phyloP scores from a whole-genome alignment of 164 flowering plant genomes.

The Vitis vinifera region DNA sequence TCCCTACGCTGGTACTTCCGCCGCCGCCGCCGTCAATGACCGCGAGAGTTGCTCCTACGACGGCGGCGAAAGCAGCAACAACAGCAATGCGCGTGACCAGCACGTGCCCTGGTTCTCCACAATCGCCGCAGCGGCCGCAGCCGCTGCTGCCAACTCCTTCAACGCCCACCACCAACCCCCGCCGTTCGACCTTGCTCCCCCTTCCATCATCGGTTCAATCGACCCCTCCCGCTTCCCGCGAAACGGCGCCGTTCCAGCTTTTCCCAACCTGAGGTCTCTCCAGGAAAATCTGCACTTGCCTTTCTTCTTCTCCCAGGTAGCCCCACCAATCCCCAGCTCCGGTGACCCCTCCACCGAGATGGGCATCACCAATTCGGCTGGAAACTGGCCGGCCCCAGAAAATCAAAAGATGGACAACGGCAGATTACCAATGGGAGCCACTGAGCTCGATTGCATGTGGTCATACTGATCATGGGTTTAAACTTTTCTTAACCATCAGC shows the following conservation, averaged over 20 bases:
- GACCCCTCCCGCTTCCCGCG: conserved; percentile 17
- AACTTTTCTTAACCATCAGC: too few species aligned
- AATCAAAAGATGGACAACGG: conserved; percentile 27
- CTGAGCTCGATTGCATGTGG: conserved; percentile 91
- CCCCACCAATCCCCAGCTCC: conserved; percentile 13
- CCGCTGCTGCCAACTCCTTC: conserved; percentile 6
- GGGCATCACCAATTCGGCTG: conserved; percentile 1
- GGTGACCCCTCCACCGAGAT: conserved; percentile 9
- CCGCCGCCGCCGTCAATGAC: conserved; percentile 21
- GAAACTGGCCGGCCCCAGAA: conserved; percentile 31
- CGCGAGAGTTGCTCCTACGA: conserved; percentile 52
- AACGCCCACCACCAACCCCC: background rate
- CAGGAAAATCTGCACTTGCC: conserved; percentile 82
- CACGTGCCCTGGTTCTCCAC: conserved; percentile 99
- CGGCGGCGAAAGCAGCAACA: conserved; percentile 20
- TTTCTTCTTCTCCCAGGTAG: conserved; percentile 37
- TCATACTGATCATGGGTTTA: conserved; percentile 24
- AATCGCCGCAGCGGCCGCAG: conserved; percentile 21
- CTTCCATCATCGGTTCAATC: conserved; percentile 2
- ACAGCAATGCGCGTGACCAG: conserved; percentile 26
- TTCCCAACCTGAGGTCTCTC: conserved; percentile 62
- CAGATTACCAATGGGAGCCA: conserved; percentile 26
- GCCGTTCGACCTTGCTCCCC: conserved; percentile 16
- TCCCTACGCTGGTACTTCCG: conserved; percentile 21
- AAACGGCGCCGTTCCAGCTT: conserved; percentile 25